A percentile compares a stretch with the other conserved stretches of the same genome.
phyloP scores from a whole-genome alignment of 1,284 basidiomycete species.

The Bjerkandera adusta region DNA sequence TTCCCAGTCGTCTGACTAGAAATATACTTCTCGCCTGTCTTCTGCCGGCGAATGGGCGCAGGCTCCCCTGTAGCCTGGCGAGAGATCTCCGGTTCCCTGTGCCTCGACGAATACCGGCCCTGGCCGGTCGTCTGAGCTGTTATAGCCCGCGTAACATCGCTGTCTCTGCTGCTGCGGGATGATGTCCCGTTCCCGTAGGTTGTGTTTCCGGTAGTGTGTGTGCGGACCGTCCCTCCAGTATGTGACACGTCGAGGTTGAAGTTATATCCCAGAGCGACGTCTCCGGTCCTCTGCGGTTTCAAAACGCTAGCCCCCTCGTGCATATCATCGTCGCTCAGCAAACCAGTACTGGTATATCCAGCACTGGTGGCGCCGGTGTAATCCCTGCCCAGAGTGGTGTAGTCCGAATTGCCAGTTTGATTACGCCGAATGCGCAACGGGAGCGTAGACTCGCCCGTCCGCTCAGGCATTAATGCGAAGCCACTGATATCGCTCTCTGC shows the following conservation, averaged over 20 bases:
- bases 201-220: too few relatives aligned
- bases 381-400: slow-evolving; percentile 15
- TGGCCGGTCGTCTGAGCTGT: too few relatives aligned
- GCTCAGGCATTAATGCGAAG: slow-evolving; percentile 7
- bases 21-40: slow-evolving; percentile 8
- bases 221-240: too few relatives aligned
- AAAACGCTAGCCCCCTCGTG: not conserved
- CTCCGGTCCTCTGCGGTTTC: slow-evolving; percentile 9
- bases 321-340: slow-evolving; percentile 1
- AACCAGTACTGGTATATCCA: not conserved
- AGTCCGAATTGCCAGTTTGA: slow-evolving; percentile 14
- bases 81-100: too few relatives aligned
- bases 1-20: too few relatives aligned
- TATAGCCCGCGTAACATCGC: too few relatives aligned
- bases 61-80: too few relatives aligned
- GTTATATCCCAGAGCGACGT: not conserved
- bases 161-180: too few relatives aligned
- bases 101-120: too few relatives aligned
- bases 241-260: not conserved
- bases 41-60: slow-evolving; percentile 5
- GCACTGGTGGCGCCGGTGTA: slow-evolving; percentile 17
- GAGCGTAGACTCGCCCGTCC: slow-evolving; percentile 18
- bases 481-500: not conserved
- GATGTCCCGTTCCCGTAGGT: too few relatives aligned
- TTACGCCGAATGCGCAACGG: slow-evolving; percentile 15